A percentile compares a stretch with the other conserved stretches of the same genome.
These are phyloP conservation scores for Colletotrichum tamarilloi DNA, from an alignment of 2,329 filamentous ascomycete species.

Conservation along the genomic window DNA sequence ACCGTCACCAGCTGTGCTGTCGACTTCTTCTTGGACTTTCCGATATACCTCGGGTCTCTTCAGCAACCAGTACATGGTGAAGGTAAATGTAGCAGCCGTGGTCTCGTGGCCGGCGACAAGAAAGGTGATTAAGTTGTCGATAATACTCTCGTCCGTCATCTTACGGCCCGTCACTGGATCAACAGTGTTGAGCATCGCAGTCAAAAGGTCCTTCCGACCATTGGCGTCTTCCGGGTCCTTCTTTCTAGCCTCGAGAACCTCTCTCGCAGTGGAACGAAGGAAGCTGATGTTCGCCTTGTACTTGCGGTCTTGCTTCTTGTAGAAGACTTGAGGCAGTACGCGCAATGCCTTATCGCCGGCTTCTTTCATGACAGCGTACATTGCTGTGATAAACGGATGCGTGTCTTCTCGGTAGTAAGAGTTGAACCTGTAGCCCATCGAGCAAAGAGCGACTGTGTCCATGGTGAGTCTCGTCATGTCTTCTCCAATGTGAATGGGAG, in stretches of 20 bases:
- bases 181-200: conserved; percentile 71
- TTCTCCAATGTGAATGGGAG: conserved; percentile 64
- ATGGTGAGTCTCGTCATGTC: conserved; percentile 73
- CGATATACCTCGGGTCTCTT: conserved; percentile 69
- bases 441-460: conserved; percentile 70
- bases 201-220: conserved; percentile 69
- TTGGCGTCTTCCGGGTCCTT: conserved; percentile 60
- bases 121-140: conserved; percentile 77
- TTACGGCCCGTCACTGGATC: conserved; percentile 73
- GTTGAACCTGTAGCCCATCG: conserved; percentile 71
- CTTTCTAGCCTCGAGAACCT: conserved; percentile 71
- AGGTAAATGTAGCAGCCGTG: conserved; percentile 73
- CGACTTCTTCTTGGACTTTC: conserved; percentile 75
- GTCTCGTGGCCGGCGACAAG: conserved; percentile 77
- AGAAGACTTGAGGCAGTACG: conserved; percentile 57
- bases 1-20: conserved; percentile 69
- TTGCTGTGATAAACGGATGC: conserved; percentile 58
- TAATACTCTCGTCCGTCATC: conserved; percentile 68
- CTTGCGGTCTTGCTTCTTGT: conserved; percentile 55
- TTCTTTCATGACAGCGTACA: conserved; percentile 68
- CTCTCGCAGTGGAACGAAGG: conserved; percentile 61
- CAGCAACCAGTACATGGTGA: conserved; percentile 72
- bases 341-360: conserved; percentile 62
- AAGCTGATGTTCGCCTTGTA: conserved; percentile 62
- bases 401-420: conserved; percentile 64